phyloP scores from a whole-genome alignment of 148 eudicot species.

The Chenopodium suecicum region DNA sequence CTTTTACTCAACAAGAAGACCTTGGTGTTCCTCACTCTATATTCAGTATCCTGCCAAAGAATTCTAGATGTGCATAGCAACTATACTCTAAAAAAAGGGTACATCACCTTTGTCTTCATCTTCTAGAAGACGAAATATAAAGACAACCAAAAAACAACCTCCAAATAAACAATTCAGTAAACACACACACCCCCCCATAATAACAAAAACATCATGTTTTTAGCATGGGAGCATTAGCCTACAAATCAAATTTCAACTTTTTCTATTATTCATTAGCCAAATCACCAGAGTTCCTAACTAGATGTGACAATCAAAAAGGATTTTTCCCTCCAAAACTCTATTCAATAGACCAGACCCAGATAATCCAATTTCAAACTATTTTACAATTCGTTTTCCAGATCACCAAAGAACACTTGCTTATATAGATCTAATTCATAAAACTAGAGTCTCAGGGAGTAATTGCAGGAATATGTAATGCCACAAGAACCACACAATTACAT shows the following conservation, averaged over 20 bases:
- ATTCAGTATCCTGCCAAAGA: not conserved
- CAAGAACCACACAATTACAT: not conserved
- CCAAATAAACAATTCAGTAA: not conserved
- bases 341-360: not conserved
- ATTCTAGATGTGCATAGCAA: not conserved
- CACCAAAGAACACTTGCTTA: not conserved
- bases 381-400: not conserved
- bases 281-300: too few species aligned
- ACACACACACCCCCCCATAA: too few species aligned
- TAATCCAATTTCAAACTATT: not conserved
- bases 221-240: too few species aligned
- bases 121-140: not conserved
- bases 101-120: not conserved
- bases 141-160: not conserved
- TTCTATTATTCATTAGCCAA: too few species aligned
- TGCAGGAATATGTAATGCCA: not conserved
- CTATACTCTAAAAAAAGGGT: not conserved
- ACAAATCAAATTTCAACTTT: too few species aligned
- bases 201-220: not conserved
- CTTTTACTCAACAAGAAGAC: not conserved
- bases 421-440: not conserved
- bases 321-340: too few species aligned
- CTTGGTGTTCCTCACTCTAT: not conserved
- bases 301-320: too few species aligned
- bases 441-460: not conserved